Evolutionary conservation across 2,329 filamentous ascomycete species (phyloP).

Genomic region (Ophiostoma fasciatum): DNA sequence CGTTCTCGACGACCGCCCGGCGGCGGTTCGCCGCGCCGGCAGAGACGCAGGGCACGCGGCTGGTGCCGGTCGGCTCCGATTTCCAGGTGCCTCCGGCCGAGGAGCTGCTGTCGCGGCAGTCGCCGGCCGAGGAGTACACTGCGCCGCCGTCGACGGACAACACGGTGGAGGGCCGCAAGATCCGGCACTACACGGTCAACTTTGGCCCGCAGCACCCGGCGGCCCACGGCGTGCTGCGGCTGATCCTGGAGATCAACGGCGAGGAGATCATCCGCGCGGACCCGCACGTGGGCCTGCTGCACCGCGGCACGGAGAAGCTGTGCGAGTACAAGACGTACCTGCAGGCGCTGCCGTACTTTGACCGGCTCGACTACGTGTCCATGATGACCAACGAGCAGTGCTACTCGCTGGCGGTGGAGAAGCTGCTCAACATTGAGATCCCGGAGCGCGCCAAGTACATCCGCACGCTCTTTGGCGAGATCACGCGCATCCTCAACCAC

Average conservation of each 20-base stretch:
- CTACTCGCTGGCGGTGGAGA: conserved; percentile 90
- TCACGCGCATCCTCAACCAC: conserved; percentile 90
- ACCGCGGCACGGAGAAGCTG: conserved; percentile 96
- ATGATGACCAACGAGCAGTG: conserved; percentile 99
- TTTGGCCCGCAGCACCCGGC: conserved; percentile 98
- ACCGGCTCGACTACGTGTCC: conserved; percentile 95
- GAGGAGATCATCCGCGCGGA: conserved; percentile 96
- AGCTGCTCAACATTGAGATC: conserved; percentile 92
- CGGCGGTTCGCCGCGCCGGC: conserved; percentile 47
- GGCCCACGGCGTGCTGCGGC: conserved; percentile 89
- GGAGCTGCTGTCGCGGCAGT: conserved; percentile 14
- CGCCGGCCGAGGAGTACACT: conserved; percentile 17
- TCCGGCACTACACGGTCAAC: conserved; percentile 98
- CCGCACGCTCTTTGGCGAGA: conserved; percentile 85
- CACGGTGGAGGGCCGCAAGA: conserved; percentile 54
- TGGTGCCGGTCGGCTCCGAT: conserved; percentile 50
- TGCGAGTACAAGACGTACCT: conserved; percentile 99
- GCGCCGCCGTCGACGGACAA: conserved; percentile 33
- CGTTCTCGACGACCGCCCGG: conserved; percentile 49
- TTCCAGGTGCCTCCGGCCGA: conserved; percentile 39
- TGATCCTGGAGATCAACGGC: conserved; percentile 95
- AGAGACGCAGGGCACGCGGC: conserved; percentile 39
- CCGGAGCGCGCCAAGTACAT: conserved; percentile 95
- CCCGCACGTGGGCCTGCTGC: conserved; percentile 89
- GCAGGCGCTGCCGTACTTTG: conserved; percentile 96